Evolutionary conservation across 805 yeast genomes (phyloP), one percentile per base, ranked within the genome.

Genomic region (Suhomyces xylopsoci): DNA sequence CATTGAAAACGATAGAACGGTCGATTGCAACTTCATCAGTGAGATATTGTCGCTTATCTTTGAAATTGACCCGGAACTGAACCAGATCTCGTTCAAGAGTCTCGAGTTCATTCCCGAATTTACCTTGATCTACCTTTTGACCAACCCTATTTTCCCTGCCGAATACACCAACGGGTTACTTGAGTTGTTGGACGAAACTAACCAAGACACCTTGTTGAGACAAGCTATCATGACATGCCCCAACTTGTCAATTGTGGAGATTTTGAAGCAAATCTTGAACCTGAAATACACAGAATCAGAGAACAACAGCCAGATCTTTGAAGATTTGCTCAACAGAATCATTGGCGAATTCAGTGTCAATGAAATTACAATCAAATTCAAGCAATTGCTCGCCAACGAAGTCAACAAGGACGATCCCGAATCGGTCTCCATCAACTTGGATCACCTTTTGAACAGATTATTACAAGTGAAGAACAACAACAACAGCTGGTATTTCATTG

Each of bases 91-190:
- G 55, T 57, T 63, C 53, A 50, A 54, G 8, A 53, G 61, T 45
- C 62, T 61, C 12, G 64, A 60, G 15, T 74, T 77, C 52, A 60
- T 79, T 34, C 82, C 94, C 49, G 84, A 85, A 60, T 70, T 70
- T 47, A 76, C 90, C 2, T 68, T 90, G 47, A 80, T 87, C 1
- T 92, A 89, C 63, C 75, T 92, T 32, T 75, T 93, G 56, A 88
- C 97, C 2, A 96, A 93, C 71, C 97, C 97, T 15, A 71, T 90
- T 17, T 91, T 87, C 69, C 97, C 97, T 8, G 67, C 74, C 14
- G 70, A 76, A 17, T 80, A 77, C 54, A 75, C 89, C 8, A 68
- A 71, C 4, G 84, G 83, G 1, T 66, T 92, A 45, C 69, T 93
- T 44, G 63, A 74, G 14, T 71, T 90, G 25, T 76, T 78, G 45